Evolutionary conservation across 1,284 basidiomycete species (phyloP).

Genomic region (Fomes fomentarius): DNA sequence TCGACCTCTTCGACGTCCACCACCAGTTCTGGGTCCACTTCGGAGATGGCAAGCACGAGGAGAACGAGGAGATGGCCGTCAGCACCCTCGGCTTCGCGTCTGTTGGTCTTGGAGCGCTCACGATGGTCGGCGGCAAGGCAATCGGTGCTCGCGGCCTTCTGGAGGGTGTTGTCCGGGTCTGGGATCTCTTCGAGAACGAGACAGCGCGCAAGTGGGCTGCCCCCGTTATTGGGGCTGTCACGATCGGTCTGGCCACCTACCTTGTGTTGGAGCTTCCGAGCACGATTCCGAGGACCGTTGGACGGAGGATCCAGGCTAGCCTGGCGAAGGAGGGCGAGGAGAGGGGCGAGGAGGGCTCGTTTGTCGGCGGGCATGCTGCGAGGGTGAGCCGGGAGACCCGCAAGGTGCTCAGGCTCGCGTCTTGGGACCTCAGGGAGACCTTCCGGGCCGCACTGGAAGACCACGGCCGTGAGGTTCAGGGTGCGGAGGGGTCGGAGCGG

Average conservation of each 20-base stretch:
- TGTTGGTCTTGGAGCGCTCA: conserved; percentile 84
- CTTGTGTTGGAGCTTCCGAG: conserved; percentile 88
- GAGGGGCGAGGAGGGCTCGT: conserved; percentile 50
- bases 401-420: conserved; percentile 92
- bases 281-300: conserved; percentile 91
- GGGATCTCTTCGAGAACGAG: conserved; percentile 85
- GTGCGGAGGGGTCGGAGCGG: conserved; percentile 75
- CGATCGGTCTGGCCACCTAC: conserved; percentile 81
- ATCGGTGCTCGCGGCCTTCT: conserved; percentile 80
- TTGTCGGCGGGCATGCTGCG: conserved; percentile 71
- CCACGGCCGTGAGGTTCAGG: conserved; percentile 74
- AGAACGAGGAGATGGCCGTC: conserved; percentile 54
- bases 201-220: conserved; percentile 86
- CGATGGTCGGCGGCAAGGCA: conserved; percentile 83
- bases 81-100: conserved; percentile 77
- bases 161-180: conserved; percentile 74
- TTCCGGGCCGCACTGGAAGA: conserved; percentile 86
- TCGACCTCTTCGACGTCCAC: conserved; percentile 90
- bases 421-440: conserved; percentile 88
- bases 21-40: conserved; percentile 77
- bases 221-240: conserved; percentile 79
- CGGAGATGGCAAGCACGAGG: conserved; percentile 47
- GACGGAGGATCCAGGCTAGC: conserved; percentile 71
- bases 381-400: conserved; percentile 87
- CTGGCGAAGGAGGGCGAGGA: conserved; percentile 49